Percentiles rank a stretch among this genome's conserved stretches.
These are phyloP conservation scores for Epicoccum sorghinum DNA, from an alignment of 2,329 filamentous ascomycete species.

Conservation along the genomic window DNA sequence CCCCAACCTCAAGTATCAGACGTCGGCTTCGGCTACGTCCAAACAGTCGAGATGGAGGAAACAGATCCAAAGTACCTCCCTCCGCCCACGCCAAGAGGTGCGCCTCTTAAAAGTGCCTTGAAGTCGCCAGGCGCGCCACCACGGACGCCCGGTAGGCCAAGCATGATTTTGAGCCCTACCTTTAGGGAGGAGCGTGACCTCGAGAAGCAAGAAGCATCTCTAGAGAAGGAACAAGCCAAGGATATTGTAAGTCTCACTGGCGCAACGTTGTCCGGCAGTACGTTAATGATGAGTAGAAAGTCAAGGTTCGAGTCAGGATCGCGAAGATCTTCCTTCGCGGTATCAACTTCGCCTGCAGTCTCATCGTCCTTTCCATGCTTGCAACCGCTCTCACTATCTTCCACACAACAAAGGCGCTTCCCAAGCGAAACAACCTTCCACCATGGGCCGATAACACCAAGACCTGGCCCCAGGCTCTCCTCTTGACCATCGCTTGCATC, in stretches of 20 bases:
- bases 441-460: constrained; percentile 82
- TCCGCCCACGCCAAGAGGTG: constrained; percentile 68
- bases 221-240: constrained; percentile 84
- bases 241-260: constrained; percentile 74
- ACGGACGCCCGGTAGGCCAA: constrained; percentile 55
- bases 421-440: constrained; percentile 78
- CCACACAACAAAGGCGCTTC: constrained; percentile 79
- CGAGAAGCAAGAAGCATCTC: constrained; percentile 80
- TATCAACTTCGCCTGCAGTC: constrained; percentile 94
- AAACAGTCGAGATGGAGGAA: constrained; percentile 61
- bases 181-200: constrained; percentile 86
- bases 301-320: constrained; percentile 88
- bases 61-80: constrained; percentile 53
- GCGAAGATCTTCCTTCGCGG: constrained; percentile 95
- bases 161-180: constrained; percentile 88
- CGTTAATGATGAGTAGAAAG: constrained; percentile 69
- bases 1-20: constrained; percentile 77
- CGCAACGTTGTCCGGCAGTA: not conserved
- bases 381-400: constrained; percentile 90
- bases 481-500: constrained; percentile 78
- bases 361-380: constrained; percentile 92
- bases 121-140: constrained; percentile 84
- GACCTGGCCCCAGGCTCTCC: constrained; percentile 86
- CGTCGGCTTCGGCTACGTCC: constrained; percentile 91
- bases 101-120: constrained; percentile 85